Evolutionary conservation across 371 early-diverging fungal species (phyloP).

Genomic region (Rhizopus microsporus): DNA sequence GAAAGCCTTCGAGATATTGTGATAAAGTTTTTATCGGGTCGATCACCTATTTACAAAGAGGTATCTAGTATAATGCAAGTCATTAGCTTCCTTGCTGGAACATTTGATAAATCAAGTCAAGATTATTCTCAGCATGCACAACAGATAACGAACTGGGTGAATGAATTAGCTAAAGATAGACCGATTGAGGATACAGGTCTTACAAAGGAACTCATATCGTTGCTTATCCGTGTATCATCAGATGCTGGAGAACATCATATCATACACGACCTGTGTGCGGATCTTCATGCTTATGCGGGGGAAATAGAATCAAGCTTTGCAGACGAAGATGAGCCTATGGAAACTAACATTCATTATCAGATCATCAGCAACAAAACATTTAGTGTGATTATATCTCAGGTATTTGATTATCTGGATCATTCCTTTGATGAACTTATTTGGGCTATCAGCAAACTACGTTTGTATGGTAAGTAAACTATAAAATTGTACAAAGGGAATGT

Average conservation of each 20-base stretch:
- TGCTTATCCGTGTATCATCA: conserved; percentile 32
- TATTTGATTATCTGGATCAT: conserved; percentile 43
- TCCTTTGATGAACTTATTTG: conserved; percentile 48
- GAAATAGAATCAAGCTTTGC: conserved; percentile 26
- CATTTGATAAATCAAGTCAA: conserved; percentile 19
- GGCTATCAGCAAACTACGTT: conserved; percentile 41
- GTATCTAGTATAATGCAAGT: conserved; percentile 39
- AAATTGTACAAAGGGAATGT: neutral
- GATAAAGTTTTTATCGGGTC: conserved; percentile 31
- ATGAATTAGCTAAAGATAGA: conserved; percentile 34
- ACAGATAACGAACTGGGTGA: conserved; percentile 35
- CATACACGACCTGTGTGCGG: conserved; percentile 32
- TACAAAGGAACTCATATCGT: conserved; percentile 31
- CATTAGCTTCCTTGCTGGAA: conserved; percentile 24
- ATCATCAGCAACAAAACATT: conserved; percentile 45
- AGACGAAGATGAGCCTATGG: conserved; percentile 12
- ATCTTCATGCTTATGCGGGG: conserved; percentile 35
- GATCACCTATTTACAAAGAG: conserved; percentile 46
- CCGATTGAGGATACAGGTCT: conserved; percentile 39
- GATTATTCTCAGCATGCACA: conserved; percentile 15
- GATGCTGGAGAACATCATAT: conserved; percentile 33
- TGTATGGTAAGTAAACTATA: conserved; percentile 19
- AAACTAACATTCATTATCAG: conserved; percentile 16
- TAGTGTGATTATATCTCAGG: conserved; percentile 17
- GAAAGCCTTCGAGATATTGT: conserved; percentile 14